Conservation (phyloP, 139 green algal genomes). For the Chlorella sp. region DNA sequence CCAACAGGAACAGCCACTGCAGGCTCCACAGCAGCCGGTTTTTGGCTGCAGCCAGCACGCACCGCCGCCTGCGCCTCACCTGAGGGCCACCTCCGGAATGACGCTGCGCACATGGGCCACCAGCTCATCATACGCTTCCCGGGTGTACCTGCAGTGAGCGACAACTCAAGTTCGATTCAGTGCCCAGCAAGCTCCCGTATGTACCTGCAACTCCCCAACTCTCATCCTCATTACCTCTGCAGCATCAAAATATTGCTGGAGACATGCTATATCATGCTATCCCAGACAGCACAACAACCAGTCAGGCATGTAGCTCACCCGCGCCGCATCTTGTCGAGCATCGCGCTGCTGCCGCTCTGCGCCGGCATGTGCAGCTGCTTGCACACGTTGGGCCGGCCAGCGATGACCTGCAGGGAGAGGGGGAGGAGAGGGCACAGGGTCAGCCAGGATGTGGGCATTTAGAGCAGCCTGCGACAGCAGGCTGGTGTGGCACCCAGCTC, state of each 20-base stretch:
- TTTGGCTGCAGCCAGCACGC: too few relatives aligned
- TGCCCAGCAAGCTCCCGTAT: too few relatives aligned
- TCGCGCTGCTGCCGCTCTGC: slow-evolving; percentile 76
- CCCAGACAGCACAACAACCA: too few relatives aligned
- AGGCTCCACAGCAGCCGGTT: too few relatives aligned
- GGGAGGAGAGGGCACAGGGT: neutral
- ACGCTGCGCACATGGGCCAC: slow-evolving; percentile 59
- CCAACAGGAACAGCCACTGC: too few relatives aligned
- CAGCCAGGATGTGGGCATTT: neutral
- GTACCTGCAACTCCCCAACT: too few relatives aligned
- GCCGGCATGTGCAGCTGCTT: slow-evolving; percentile 92
- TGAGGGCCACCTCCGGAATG: slow-evolving; percentile 78
- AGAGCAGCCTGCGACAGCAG: neutral
- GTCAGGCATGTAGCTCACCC: slow-evolving; percentile 34
- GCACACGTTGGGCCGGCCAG: slow-evolving; percentile 78
- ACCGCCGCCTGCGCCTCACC: too few relatives aligned
- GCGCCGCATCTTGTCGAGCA: slow-evolving; percentile 82
- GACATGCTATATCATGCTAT: too few relatives aligned
- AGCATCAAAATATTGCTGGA: too few relatives aligned
- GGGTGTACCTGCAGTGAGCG: slow-evolving; percentile 68
- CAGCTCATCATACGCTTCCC: slow-evolving; percentile 87
- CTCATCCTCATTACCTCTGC: too few relatives aligned
- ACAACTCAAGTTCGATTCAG: too few relatives aligned
- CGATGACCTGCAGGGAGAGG: slow-evolving; percentile 57
- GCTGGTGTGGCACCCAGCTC: too few relatives aligned